Conservation (phyloP, 495 filamentous ascomycete genomes). For the Entonaema liquescens region DNA sequence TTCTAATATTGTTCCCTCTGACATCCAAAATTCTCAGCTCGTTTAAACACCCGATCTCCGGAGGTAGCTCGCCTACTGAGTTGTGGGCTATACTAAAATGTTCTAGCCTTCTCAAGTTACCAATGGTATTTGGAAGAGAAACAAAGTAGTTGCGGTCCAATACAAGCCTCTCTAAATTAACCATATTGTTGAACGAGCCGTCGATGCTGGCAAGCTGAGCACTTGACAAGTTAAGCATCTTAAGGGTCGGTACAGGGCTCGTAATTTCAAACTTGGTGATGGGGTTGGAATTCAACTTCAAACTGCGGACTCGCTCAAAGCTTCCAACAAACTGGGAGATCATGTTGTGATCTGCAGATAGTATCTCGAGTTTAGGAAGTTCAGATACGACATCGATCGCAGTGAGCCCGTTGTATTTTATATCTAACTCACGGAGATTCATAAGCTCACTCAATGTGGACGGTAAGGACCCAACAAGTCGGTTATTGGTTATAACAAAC, state of each 20-base stretch:
- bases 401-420: conserved; percentile 87
- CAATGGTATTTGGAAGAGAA: conserved; percentile 82
- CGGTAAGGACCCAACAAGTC: conserved; percentile 76
- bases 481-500: conserved; percentile 95
- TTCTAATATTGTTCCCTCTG: conserved; percentile 89
- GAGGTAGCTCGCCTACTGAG: conserved; percentile 78
- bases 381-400: conserved; percentile 85
- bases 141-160: conserved; percentile 97
- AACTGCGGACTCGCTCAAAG: conserved; percentile 81
- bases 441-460: conserved; percentile 71
- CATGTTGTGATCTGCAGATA: conserved; percentile 88
- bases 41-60: conserved; percentile 82
- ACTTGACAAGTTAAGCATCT: conserved; percentile 83
- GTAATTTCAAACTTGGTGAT: conserved; percentile 90
- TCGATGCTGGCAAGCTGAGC: conserved; percentile 90
- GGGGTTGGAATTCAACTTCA: conserved; percentile 91
- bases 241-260: conserved; percentile 78
- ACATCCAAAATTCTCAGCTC: conserved; percentile 88
- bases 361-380: conserved; percentile 84
- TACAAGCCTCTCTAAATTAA: conserved; percentile 83
- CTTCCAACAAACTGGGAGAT: conserved; percentile 86
- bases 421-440: conserved; percentile 89
- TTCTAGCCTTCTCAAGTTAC: conserved; percentile 82
- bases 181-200: conserved; percentile 84
- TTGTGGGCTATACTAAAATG: conserved; percentile 95